Evolutionary conservation across 2,329 filamentous ascomycete species (phyloP).

Genomic region (Xylaria sp.): DNA sequence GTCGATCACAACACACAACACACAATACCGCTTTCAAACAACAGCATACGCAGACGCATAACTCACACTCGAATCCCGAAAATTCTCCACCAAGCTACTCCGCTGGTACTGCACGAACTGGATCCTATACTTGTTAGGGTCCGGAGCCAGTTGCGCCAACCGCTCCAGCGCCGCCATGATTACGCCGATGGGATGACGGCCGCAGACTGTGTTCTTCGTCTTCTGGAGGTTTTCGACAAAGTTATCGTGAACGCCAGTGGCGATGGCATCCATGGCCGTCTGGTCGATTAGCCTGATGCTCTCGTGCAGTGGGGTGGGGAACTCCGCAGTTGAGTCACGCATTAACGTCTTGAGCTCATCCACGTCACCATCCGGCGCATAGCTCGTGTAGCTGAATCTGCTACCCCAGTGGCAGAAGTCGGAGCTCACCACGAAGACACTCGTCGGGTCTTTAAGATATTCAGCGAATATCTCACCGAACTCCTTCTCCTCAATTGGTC

Average conservation of each 20-base stretch:
- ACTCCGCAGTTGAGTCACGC: constrained; percentile 32
- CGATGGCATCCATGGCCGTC: constrained; percentile 77
- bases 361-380: constrained; percentile 45
- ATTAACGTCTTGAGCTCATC: constrained; percentile 38
- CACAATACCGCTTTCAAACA: constrained; percentile 39
- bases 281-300: constrained; percentile 77
- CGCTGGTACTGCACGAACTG: constrained; percentile 81
- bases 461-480: constrained; percentile 69
- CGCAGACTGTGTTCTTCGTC: constrained; percentile 90
- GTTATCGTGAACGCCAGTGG: constrained; percentile 62
- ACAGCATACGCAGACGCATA: constrained; percentile 91
- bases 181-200: constrained; percentile 89
- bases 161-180: constrained; percentile 81
- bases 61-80: constrained; percentile 80
- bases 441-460: constrained; percentile 69
- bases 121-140: constrained; percentile 52
- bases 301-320: constrained; percentile 63
- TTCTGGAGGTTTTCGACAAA: constrained; percentile 65
- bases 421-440: constrained; percentile 82
- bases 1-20: constrained; percentile 1
- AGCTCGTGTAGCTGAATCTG: constrained; percentile 78
- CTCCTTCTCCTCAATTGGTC: constrained; percentile 56
- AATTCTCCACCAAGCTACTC: constrained; percentile 65
- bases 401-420: constrained; percentile 97
- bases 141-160: constrained; percentile 39